Percentiles rank a stretch among this genome's conserved stretches.
These are phyloP conservation scores for Hemisphaericaspora xylofermentans DNA, from an alignment of 1,139 yeast genomes.

Conservation along the genomic window DNA sequence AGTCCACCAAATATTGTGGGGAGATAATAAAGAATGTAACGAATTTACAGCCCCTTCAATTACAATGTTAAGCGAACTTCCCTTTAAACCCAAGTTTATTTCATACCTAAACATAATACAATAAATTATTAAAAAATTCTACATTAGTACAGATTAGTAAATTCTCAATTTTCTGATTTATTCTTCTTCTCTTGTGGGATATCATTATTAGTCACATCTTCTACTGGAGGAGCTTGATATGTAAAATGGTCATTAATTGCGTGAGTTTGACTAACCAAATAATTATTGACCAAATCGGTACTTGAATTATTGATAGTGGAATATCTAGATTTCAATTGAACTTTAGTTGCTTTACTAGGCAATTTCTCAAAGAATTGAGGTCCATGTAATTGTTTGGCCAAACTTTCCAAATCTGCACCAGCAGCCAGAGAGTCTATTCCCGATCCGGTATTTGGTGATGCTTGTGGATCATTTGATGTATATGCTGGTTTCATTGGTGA, in stretches of 20 bases:
- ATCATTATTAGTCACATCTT: slow-evolving; percentile 3
- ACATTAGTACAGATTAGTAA: too few species aligned
- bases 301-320: slow-evolving; percentile 21
- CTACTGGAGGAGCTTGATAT: slow-evolving; percentile 21
- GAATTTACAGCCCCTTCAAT: too few species aligned
- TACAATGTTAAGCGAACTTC: neutral
- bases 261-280: slow-evolving; percentile 20
- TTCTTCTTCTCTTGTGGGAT: neutral
- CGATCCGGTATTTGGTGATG: slow-evolving; percentile 1
- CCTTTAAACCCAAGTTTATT: too few species aligned
- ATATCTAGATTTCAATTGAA: slow-evolving; percentile 17
- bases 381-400: slow-evolving; percentile 41
- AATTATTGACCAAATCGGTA: slow-evolving; percentile 22
- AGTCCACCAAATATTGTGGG: too few species aligned
- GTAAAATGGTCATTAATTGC: slow-evolving; percentile 39
- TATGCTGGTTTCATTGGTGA: neutral
- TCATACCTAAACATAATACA: neutral
- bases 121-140: neutral
- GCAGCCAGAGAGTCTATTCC: neutral
- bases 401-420: slow-evolving; percentile 26
- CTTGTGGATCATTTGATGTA: neutral
- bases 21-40: too few species aligned
- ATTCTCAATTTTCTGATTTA: neutral
- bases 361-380: slow-evolving; percentile 41
- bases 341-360: slow-evolving; percentile 33